These are phyloP conservation scores for Pythium monospermum DNA, from an alignment of 352 stramenopile genomes.

Conservation along the genomic window DNA sequence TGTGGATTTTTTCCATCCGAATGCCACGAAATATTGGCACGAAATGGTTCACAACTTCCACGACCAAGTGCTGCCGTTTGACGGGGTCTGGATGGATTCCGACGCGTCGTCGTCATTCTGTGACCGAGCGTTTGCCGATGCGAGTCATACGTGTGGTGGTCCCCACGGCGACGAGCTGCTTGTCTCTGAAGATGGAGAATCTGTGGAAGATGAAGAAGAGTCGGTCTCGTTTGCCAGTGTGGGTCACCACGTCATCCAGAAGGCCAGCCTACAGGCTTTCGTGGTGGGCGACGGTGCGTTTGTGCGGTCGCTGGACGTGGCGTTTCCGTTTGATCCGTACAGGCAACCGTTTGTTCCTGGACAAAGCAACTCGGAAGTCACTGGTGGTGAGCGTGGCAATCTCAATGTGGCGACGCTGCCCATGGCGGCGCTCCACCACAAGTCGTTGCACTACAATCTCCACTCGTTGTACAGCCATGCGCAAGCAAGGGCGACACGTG, in stretches of 20 bases:
- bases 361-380: constrained; percentile 27
- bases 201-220: neutral
- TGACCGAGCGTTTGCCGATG: constrained; percentile 26
- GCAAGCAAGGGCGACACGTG: constrained; percentile 45
- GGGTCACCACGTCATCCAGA: neutral
- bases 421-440: constrained; percentile 61
- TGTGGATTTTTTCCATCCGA: constrained; percentile 83
- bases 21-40: constrained; percentile 59
- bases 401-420: constrained; percentile 74
- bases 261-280: neutral
- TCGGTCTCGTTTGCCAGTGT: neutral
- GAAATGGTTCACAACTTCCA: constrained; percentile 63
- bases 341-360: constrained; percentile 70
- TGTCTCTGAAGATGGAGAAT: neutral
- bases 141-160: neutral
- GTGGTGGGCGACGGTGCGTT: constrained; percentile 26
- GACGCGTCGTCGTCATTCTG: constrained; percentile 78
- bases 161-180: neutral
- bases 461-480: constrained; percentile 81
- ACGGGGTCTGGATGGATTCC: constrained; percentile 83
- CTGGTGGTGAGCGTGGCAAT: constrained; percentile 48
- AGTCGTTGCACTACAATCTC: constrained; percentile 81
- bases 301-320: constrained; percentile 61
- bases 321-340: constrained; percentile 79
- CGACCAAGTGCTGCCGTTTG: constrained; percentile 52